Evolutionary conservation across 805 yeast species (phyloP).

Genomic region (Debaryomyces tyrocola): DNA sequence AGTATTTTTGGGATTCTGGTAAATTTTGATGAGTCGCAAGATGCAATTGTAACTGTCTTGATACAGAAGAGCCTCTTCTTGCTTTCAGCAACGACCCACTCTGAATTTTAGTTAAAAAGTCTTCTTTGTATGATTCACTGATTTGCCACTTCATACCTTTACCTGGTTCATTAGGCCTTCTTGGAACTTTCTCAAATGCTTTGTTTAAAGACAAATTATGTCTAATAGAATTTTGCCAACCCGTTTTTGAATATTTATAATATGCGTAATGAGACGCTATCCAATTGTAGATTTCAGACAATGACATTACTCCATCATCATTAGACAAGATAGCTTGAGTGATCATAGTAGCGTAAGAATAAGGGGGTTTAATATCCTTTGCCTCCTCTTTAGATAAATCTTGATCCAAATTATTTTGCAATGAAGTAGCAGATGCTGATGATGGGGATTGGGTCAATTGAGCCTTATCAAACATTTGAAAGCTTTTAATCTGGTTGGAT

Average conservation of each 20-base stretch:
- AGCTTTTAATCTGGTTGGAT: conserved; percentile 37
- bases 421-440: conserved; percentile 39
- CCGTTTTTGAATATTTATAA: conserved; percentile 87
- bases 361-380: conserved; percentile 93
- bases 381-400: conserved; percentile 88
- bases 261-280: conserved; percentile 85
- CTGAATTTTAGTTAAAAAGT: conserved; percentile 76
- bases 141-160: conserved; percentile 99
- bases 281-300: conserved; percentile 92
- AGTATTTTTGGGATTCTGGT: conserved; percentile 45
- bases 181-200: conserved; percentile 96
- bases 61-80: conserved; percentile 78
- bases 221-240: conserved; percentile 98
- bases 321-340: conserved; percentile 94
- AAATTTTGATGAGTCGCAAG: conserved; percentile 56
- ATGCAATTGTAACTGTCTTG: conserved; percentile 77
- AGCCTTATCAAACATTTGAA: conserved; percentile 55
- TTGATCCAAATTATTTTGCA: conserved; percentile 48
- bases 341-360: conserved; percentile 96
- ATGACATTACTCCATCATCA: conserved; percentile 80
- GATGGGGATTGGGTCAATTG: conserved; percentile 38
- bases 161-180: conserved; percentile 95
- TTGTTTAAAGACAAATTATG: conserved; percentile 92
- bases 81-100: conserved; percentile 73
- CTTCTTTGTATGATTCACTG: conserved; percentile 77